Evolutionary conservation across 2,329 filamentous ascomycete species (phyloP).

Genomic region (Ceratocystis variospora): DNA sequence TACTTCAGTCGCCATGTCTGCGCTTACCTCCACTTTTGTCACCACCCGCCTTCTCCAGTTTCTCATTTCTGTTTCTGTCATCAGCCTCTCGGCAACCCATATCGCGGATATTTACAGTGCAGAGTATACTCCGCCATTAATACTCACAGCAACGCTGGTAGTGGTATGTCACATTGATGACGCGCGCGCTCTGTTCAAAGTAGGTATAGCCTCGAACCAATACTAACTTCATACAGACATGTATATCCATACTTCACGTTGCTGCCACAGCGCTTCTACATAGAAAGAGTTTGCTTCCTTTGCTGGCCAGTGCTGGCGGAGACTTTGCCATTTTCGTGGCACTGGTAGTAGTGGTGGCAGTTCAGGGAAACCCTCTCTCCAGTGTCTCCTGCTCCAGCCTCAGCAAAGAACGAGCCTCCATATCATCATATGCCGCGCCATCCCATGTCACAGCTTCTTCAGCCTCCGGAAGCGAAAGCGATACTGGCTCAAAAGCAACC

Average conservation of each 20-base stretch:
- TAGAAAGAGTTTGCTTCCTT: constrained; percentile 59
- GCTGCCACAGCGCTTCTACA: constrained; percentile 71
- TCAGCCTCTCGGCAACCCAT: constrained; percentile 73
- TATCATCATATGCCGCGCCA: constrained; percentile 3
- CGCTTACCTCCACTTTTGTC: constrained; percentile 66
- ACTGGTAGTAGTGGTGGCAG: constrained; percentile 60
- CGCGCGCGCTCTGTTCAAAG: not conserved
- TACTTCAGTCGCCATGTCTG: constrained; percentile 36
- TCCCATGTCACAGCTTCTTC: not conserved
- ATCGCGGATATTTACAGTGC: constrained; percentile 58
- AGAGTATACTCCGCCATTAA: constrained; percentile 51
- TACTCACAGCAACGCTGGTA: constrained; percentile 64
- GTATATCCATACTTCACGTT: constrained; percentile 65
- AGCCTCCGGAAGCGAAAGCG: constrained; percentile 20
- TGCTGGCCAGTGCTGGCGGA: constrained; percentile 51
- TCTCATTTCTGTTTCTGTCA: constrained; percentile 57
- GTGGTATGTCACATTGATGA: constrained; percentile 46
- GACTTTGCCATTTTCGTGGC: constrained; percentile 62
- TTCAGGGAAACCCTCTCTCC: constrained; percentile 67
- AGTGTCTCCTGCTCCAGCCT: constrained; percentile 56
- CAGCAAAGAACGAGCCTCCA: constrained; percentile 25
- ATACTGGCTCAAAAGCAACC: constrained; percentile 14
- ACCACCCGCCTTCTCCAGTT: constrained; percentile 57
- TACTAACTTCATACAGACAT: constrained; percentile 41
- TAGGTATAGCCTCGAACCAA: too few species aligned